Base-by-base conservation (phyloP, 345 rosid species). In the Trapa bicornis region DNA sequence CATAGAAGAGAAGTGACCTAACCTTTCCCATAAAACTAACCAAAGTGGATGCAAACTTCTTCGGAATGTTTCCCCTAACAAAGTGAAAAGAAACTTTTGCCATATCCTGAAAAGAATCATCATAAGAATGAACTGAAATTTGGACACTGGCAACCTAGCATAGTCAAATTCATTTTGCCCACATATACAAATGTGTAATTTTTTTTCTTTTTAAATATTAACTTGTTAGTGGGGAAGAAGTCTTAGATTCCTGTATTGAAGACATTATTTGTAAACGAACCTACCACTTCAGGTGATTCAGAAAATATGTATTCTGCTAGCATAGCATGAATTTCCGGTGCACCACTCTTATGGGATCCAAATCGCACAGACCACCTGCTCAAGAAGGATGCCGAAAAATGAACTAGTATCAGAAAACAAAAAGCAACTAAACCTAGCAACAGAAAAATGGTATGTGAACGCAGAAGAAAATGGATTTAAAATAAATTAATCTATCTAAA, bases 351-450 rank as follows among this genome's bases (percentile, higher is more conserved):
- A 76, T 76, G 79, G 45, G 84, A 87, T 73, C 97, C 95, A 75
- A 84, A 89, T 81, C 84, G 90, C 2, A 83, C 84, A 60, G 97
- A 94, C 97, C 96, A 94, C 89, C 97, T 94, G 75, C 75, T 66
- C 75, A 66, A 66, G 66, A 67, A 78, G 58, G n/a, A 58, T 32
- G 38, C 63, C 63, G 57, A 70, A 39, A 54, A 61, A 48, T 42
- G 66, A 22, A 22, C 65, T 56, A 61, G 14, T 57, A 39, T 13
- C 17, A 42, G 32, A 58, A 22, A 68, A 43, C 32, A 32, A 33
- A 9, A 37, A 39, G 4, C 17, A 50, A 50, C 16, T 52, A 52
- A 52, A 52, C 57, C 29, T 16, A 52, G n/a, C 8, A n/a, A 54
- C 10, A 2, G 60, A n/a, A 54, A 12, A 33, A 54, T 8, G 8